Evolutionary conservation across 2,329 filamentous ascomycete genomes (phyloP), one percentile per base, ranked within the genome.

Genomic region (Rutstroemia sp.): DNA sequence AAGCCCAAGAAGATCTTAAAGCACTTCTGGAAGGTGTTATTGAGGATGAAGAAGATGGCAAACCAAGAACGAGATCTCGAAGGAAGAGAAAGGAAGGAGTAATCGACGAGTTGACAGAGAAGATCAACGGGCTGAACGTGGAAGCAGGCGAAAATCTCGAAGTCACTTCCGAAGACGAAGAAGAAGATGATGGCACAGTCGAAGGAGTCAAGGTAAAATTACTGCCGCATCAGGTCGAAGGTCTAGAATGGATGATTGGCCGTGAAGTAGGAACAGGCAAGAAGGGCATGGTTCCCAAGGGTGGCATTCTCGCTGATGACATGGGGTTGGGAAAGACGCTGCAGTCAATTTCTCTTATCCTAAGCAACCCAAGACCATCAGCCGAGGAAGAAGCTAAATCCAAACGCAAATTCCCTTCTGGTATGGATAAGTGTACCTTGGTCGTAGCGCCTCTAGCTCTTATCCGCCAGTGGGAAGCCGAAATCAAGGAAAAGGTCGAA

Each of bases 291-390:
- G 80, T 95, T 9, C 91, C 92, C 30, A 94, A 95, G 65, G 94
- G 94, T 38, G 94, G 94, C 17, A 95, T 99, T 61, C 79, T 99
- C 38, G 94, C 94, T 17, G 94, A 99, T 67, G 94, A 99, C 69
- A 95, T 97, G 92, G 92, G 92, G 63, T 76, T 97, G 14, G 94
- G 94, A 57, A 99, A 99, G 77, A 99, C 94, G 0, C 81, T 99
- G 14, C 94, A 99, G 73, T 90, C 92, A 1, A 88, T 99, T 57
- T 86, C 92, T 1, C 78, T 97, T 34, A 87, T 99, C 44, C 78
- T 99, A 39, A 87, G 80, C 55, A 96, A 97, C 66, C 81, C 83
- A 17, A 89, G 87, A 65, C 85, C 88, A 25, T 77, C 79, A 3
- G 73, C 77, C 57, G 78, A 80, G 45, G 78, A 75, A 78, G 5